Evolutionary conservation across 2,329 filamentous ascomycete genomes (phyloP), one percentile per base, ranked within the genome.

Genomic region (Colletotrichum graminicola): DNA sequence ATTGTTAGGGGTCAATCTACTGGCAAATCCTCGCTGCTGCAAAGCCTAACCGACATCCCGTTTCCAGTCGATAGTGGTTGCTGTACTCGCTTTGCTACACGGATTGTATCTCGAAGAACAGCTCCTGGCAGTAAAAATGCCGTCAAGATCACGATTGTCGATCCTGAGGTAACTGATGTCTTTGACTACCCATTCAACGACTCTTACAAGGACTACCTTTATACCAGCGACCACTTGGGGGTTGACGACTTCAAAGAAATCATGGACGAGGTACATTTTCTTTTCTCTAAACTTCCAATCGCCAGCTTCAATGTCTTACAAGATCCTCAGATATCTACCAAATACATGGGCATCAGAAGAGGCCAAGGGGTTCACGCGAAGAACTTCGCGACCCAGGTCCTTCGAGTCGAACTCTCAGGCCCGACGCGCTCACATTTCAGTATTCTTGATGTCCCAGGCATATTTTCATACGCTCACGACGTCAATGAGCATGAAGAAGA

Each of bases 21-120:
- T 2, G 81, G 80, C 3, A 82, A 82, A 32, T 82, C 81, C 0
- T 82, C 81, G 7, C 74, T 83, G 1, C 73, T 83, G 2, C 78
- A 79, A 57, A 81, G 77, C 26, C 68, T 82, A 62, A 82, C 79
- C 1, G 80, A 79, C 3, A 81, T 83, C 21, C 81, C 81, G 0
- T 83, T 83, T 43, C 79, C 78, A 0, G 76, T 80, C 0, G 77
- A 77, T 14, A 74, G 67, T 7, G 75, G 75, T 0, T 76, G 78
- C 23, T 83, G 81, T 61, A 82, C 81, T 54, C 78, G 81, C 21
- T 83, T 81, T 51, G 79, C 81, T 0, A 82, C 79, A 0, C 77
- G 80, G 1, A 82, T 82, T 10, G 75, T 79, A n/a, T 81, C 82
- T 7, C 76, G 78, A 0, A 78, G 78, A 7, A 80, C 80, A 0